A percentile compares a stretch with the other conserved stretches of the same genome.
Evolutionary conservation across 768 basidiomycete species (phyloP).

Genomic region (Rhizopogon sp.): DNA sequence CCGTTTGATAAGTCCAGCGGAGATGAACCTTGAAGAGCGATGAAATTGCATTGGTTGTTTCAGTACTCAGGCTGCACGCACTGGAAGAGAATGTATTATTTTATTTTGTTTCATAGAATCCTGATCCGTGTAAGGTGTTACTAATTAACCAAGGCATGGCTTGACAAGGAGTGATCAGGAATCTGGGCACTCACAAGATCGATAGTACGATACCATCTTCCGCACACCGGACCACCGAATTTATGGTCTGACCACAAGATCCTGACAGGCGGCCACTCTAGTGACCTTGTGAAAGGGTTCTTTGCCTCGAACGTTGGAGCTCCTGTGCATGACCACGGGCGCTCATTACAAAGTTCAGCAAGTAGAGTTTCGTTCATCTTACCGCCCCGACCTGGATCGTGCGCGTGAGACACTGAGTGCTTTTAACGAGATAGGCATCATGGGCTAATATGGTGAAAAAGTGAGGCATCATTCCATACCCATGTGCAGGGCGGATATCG

Average conservation of each 20-base stretch:
- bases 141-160: not conserved
- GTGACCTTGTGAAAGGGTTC: not conserved
- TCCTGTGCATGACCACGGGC: not conserved
- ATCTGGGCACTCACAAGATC: not conserved
- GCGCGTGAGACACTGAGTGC: not conserved
- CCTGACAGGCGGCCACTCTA: not conserved
- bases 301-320: not conserved
- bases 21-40: conserved; percentile 22
- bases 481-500: conserved; percentile 2
- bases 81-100: no score
- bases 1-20: conserved; percentile 16
- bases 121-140: conserved; percentile 8
- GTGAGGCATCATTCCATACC: not conserved
- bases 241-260: not conserved
- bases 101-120: not conserved
- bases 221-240: not conserved
- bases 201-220: not conserved
- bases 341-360: not conserved
- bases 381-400: not conserved
- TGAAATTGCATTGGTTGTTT: conserved; percentile 16
- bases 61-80: not conserved
- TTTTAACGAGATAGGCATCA: conserved; percentile 3
- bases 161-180: not conserved
- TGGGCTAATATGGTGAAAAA: not conserved
- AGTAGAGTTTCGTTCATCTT: not conserved